Conservation (phyloP, 768 basidiomycete species). For the Scleroderma bovista region DNA sequence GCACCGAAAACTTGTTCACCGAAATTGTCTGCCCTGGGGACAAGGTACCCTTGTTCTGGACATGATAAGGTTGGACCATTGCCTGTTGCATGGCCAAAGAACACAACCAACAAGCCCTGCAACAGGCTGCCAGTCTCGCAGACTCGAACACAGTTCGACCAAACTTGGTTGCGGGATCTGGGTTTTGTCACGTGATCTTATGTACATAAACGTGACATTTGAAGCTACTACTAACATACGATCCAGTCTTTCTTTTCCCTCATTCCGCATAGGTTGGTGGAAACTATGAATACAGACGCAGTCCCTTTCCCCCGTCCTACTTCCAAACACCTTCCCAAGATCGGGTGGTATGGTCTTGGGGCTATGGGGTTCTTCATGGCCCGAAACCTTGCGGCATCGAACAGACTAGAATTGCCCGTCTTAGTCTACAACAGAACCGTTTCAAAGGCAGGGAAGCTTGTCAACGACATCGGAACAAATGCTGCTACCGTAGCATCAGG, state of each 20-base stretch:
- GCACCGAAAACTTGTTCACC: slow-evolving; percentile 85
- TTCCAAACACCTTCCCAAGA: slow-evolving; percentile 34
- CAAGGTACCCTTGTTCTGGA: slow-evolving; percentile 59
- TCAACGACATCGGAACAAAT: slow-evolving; percentile 48
- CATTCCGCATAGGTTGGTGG: background rate
- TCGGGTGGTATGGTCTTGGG: slow-evolving; percentile 49
- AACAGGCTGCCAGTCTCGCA: background rate
- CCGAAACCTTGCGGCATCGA: slow-evolving; percentile 64
- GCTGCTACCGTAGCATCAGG: slow-evolving; percentile 51
- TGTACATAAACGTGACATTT: background rate
- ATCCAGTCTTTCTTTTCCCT: no score
- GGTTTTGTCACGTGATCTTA: background rate
- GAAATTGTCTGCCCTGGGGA: slow-evolving; percentile 80
- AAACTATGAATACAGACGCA: slow-evolving; percentile 10
- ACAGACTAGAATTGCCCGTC: slow-evolving; percentile 43
- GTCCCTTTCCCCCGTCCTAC: slow-evolving; percentile 56
- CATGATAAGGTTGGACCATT: slow-evolving; percentile 39
- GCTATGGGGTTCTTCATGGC: slow-evolving; percentile 77
- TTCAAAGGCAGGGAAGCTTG: slow-evolving; percentile 54
- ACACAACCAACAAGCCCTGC: background rate
- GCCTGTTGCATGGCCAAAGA: slow-evolving; percentile 39
- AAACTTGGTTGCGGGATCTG: background rate
- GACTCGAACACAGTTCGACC: background rate
- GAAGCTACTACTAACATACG: background rate
- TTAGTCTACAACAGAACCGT: slow-evolving; percentile 73